Evolutionary conservation across 805 yeast species (phyloP).

Genomic region (Myxozyma udenii): DNA sequence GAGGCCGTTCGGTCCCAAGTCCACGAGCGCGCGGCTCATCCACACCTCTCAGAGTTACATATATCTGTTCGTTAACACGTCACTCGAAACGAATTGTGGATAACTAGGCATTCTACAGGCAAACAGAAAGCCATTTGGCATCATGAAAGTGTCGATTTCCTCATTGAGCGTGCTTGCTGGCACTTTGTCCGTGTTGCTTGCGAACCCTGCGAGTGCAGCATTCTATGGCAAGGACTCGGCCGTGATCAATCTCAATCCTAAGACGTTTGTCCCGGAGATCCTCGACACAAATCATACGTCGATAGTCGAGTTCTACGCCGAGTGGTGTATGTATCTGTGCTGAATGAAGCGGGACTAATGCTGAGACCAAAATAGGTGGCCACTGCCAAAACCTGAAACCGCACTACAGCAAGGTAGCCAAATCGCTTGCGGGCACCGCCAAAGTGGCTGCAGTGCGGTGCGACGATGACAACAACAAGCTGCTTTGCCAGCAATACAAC

Average conservation of each 20-base stretch:
- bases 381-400: conserved; percentile 75
- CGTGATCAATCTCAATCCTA: conserved; percentile 55
- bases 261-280: conserved; percentile 63
- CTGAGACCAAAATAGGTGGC: conserved; percentile 50
- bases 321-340: conserved; percentile 55
- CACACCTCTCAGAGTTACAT: too few species aligned
- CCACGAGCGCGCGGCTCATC: too few species aligned
- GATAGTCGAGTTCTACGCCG: conserved; percentile 88
- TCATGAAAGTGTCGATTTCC: too few species aligned
- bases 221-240: conserved; percentile 45
- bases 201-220: conserved; percentile 7
- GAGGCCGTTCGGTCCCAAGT: background rate
- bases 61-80: too few species aligned
- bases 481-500: conserved; percentile 61
- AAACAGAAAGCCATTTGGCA: too few species aligned
- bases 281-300: conserved; percentile 71
- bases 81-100: too few species aligned
- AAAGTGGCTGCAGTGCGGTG: conserved; percentile 81
- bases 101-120: too few species aligned
- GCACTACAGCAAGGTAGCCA: conserved; percentile 62
- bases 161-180: too few species aligned
- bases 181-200: too few species aligned
- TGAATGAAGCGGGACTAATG: background rate
- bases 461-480: conserved; percentile 64
- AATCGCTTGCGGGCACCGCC: conserved; percentile 47